These are phyloP conservation scores for Schoenoplectus triqueter DNA, from an alignment of 202 grass and related monocot species.

Conservation along the genomic window DNA sequence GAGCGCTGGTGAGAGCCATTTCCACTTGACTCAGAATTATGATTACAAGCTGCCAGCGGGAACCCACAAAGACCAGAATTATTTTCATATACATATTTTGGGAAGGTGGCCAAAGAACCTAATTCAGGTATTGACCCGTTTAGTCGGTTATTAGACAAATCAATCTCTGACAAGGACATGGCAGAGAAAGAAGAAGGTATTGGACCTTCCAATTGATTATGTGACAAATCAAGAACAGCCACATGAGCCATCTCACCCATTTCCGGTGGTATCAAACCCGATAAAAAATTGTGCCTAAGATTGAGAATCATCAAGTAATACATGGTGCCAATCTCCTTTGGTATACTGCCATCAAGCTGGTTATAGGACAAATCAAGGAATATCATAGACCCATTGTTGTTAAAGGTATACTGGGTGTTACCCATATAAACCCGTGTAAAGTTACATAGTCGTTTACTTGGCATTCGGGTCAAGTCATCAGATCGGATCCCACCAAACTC, in stretches of 20 bases:
- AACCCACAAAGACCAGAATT: constrained; percentile 86
- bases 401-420: constrained; percentile 83
- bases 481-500: constrained; percentile 84
- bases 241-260: constrained; percentile 59
- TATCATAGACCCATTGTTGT: constrained; percentile 95
- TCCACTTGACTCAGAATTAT: constrained; percentile 28
- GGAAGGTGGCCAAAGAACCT: constrained; percentile 84
- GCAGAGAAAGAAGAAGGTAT: constrained; percentile 77
- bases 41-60: constrained; percentile 49
- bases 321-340: constrained; percentile 79
- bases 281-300: constrained; percentile 81
- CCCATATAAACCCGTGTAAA: constrained; percentile 88
- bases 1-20: constrained; percentile 43
- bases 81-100: constrained; percentile 66
- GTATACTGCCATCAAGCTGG: constrained; percentile 68
- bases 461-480: constrained; percentile 73
- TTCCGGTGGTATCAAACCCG: constrained; percentile 64
- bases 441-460: constrained; percentile 83
- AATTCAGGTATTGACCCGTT: constrained; percentile 91
- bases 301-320: constrained; percentile 97
- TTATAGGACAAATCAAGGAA: constrained; percentile 95
- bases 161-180: constrained; percentile 82
- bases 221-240: constrained; percentile 79
- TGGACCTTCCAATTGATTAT: constrained; percentile 77
- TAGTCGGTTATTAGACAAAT: constrained; percentile 84